Evolutionary conservation across 139 green algal genomes (phyloP).

Genomic region (Tetradesmus obliquus): DNA sequence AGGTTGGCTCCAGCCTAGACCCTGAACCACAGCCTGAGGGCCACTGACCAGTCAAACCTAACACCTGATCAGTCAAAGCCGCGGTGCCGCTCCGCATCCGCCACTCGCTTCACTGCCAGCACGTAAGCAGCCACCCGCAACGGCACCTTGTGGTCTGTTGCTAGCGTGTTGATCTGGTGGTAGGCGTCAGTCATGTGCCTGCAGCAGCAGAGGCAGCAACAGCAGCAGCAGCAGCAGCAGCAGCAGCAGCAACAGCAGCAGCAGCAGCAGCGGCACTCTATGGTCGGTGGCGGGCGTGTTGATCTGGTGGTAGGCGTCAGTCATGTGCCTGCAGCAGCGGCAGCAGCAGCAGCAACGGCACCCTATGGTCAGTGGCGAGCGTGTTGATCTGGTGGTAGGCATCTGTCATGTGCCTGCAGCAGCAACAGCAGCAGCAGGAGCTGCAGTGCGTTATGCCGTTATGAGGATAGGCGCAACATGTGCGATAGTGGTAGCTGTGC

Average conservation of each 20-base stretch:
- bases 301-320: constrained; percentile 52
- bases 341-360: constrained; percentile 36
- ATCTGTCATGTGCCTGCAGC: constrained; percentile 53
- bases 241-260: not conserved
- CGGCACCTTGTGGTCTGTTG: constrained; percentile 48
- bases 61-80: constrained; percentile 47
- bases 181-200: constrained; percentile 62
- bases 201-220: not conserved
- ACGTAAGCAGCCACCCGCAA: constrained; percentile 62
- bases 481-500: no score
- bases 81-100: constrained; percentile 51
- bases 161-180: constrained; percentile 41
- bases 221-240: not conserved
- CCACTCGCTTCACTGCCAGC: constrained; percentile 58
- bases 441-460: not conserved
- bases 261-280: constrained; percentile 46
- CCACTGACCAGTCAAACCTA: no score
- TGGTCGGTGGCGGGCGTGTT: not conserved
- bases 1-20: no score
- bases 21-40: no score
- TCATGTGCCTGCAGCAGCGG: constrained; percentile 47
- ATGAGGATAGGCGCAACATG: no score
- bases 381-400: constrained; percentile 51
- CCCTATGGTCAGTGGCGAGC: constrained; percentile 29
- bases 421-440: not conserved